Conservation (phyloP, 2,329 filamentous ascomycete genomes). For the Trichoderma lentiforme region DNA sequence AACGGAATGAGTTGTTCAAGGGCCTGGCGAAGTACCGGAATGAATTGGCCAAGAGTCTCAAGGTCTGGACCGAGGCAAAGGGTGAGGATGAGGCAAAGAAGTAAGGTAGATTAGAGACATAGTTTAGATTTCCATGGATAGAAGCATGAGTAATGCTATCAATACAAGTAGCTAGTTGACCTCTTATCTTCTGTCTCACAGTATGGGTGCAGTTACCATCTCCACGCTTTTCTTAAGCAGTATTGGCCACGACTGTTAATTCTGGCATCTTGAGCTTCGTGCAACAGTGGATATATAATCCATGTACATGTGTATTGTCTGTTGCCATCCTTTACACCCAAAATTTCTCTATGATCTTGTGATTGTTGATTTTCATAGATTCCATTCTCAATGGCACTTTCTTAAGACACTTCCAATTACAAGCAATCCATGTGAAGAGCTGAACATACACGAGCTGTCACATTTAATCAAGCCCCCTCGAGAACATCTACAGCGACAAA, state of each 20-base stretch:
- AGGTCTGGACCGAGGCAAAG: not conserved
- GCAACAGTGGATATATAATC: not conserved
- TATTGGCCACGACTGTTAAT: not conserved
- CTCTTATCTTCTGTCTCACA: not conserved
- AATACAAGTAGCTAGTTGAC: not conserved
- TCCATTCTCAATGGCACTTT: too few species aligned
- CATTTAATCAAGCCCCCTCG: too few species aligned
- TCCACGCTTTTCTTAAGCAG: not conserved
- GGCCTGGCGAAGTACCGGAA: not conserved
- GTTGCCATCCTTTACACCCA: too few species aligned
- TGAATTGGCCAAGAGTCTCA: not conserved
- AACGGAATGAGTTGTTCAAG: not conserved
- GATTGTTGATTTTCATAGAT: too few species aligned
- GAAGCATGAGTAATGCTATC: not conserved
- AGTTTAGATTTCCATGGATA: not conserved
- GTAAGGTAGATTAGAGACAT: not conserved
- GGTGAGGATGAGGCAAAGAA: not conserved
- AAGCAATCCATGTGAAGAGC: not conserved
- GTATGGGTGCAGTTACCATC: too few species aligned
- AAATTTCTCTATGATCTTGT: too few species aligned
- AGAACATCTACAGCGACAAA: not conserved
- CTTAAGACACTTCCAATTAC: not conserved
- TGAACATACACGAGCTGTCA: too few species aligned
- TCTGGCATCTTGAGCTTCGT: not conserved
- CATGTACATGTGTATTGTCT: too few species aligned